Evolutionary conservation across 1,139 yeast species (phyloP).

Genomic region (Ogataea hybrid): DNA sequence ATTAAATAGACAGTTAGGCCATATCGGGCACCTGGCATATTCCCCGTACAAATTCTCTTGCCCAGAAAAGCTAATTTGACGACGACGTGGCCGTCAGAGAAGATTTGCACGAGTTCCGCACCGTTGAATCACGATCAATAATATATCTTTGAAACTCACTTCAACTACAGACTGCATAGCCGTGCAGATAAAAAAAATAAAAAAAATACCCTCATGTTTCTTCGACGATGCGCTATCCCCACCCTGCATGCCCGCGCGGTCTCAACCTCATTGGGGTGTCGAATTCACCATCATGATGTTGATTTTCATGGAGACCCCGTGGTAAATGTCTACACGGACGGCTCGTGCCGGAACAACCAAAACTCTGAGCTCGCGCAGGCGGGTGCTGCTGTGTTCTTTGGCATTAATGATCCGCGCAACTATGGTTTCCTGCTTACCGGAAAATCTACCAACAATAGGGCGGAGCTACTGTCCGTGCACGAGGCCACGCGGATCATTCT

Average conservation of each 20-base stretch:
- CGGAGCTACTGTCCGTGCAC: conserved; percentile 68
- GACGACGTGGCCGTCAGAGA: no score
- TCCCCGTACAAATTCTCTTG: no score
- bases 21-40: no score
- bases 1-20: no score
- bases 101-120: no score
- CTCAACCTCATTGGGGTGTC: neutral
- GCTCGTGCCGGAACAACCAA: conserved; percentile 48
- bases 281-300: neutral
- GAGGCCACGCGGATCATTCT: conserved; percentile 48
- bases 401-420: conserved; percentile 52
- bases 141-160: no score
- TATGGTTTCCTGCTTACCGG: conserved; percentile 47
- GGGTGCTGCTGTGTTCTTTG: conserved; percentile 78
- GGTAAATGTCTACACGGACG: conserved; percentile 60
- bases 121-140: no score
- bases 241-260: neutral
- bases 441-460: conserved; percentile 74
- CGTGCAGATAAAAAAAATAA: neutral
- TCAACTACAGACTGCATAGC: neutral
- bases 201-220: neutral
- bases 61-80: no score
- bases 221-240: neutral
- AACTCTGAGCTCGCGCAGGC: conserved; percentile 36
- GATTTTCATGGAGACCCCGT: neutral